Evolutionary conservation across 2,329 filamentous ascomycete species (phyloP).

Genomic region (Penicillium sp.): DNA sequence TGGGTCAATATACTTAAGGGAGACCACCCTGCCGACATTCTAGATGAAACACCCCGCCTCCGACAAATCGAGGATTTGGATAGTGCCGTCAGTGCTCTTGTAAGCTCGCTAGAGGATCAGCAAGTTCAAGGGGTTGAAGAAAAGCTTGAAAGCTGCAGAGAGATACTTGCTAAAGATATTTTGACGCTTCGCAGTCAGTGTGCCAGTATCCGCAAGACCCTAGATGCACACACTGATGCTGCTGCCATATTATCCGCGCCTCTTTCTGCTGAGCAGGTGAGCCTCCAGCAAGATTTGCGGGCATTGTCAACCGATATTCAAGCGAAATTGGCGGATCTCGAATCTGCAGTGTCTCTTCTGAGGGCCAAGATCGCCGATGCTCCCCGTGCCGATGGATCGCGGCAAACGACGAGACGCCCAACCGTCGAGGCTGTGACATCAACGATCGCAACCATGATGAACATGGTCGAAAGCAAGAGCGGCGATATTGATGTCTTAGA

Average conservation of each 20-base stretch:
- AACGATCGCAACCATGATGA: constrained; percentile 91
- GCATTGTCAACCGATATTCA: constrained; percentile 75
- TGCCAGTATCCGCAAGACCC: constrained; percentile 77
- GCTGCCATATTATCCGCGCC: constrained; percentile 72
- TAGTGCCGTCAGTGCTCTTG: constrained; percentile 68
- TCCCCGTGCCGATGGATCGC: constrained; percentile 52
- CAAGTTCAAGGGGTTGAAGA: constrained; percentile 70
- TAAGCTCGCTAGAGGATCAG: constrained; percentile 67
- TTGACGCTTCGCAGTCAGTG: constrained; percentile 74
- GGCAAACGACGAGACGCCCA: constrained; percentile 58
- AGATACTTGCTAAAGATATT: constrained; percentile 70
- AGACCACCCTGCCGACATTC: constrained; percentile 67
- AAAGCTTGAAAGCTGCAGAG: constrained; percentile 71
- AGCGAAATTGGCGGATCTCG: constrained; percentile 74
- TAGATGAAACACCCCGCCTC: constrained; percentile 75
- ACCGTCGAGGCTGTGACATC: constrained; percentile 91
- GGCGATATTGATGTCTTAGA: constrained; percentile 91
- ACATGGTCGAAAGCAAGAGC: constrained; percentile 87
- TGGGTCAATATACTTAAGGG: constrained; percentile 48
- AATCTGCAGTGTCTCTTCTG: constrained; percentile 79
- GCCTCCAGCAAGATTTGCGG: constrained; percentile 82
- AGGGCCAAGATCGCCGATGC: constrained; percentile 74
- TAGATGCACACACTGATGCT: constrained; percentile 72
- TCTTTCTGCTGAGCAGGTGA: constrained; percentile 80
- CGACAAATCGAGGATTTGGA: constrained; percentile 75